Base-by-base conservation (phyloP, 164 flowering plant species). In the Kalanchoe fedtschenkoi region DNA sequence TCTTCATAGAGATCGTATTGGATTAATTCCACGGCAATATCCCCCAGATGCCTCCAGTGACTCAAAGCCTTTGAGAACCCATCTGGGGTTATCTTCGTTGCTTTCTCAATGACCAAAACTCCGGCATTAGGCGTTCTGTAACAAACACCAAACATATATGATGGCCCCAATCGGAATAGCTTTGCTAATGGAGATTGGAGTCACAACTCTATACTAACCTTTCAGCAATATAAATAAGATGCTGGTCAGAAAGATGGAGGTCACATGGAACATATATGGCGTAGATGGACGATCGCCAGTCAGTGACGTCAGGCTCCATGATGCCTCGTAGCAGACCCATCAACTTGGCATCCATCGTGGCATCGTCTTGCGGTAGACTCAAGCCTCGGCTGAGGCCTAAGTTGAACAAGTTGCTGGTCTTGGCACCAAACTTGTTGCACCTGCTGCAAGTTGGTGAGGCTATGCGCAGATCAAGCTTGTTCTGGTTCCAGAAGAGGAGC, bases 401-500 rank as follows among this genome's bases (percentile, higher is more conserved):
- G 34, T 55, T 22, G 16, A 26, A 55, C 58, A 55, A 30, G 34
- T 55, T 55, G 3, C 33, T 22, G 6, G 4, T 55, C 34, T 29
- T 26, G 5, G 58, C 58, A 55, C 33, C 58, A 13, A 55, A 55
- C 58, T 2, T 26, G n/a, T 55, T 55, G 33, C 58, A 55, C 19
- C 34, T 55, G 19, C 33, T 55, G 26, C 58, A 55, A 26, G 17
- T 16, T 14, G 34, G 58, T 2, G 58, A 26, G 58, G 58, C 34
- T 26, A 55, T 30, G 34, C 58, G 58, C 33, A 30, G 37, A 4
- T 56, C 34, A 14, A 56, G 60, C 35, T 56, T 56, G 37, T 30
- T n/a, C 19, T 56, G 60, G 37, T 56, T 56, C 60, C 60, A 56
- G n/a, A 56, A 30, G 17, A 56, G 15, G 15, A 56, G 60, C 16